Evolutionary conservation across 2,329 filamentous ascomycete genomes (phyloP).

Genomic region (Clonostachys rosea): DNA sequence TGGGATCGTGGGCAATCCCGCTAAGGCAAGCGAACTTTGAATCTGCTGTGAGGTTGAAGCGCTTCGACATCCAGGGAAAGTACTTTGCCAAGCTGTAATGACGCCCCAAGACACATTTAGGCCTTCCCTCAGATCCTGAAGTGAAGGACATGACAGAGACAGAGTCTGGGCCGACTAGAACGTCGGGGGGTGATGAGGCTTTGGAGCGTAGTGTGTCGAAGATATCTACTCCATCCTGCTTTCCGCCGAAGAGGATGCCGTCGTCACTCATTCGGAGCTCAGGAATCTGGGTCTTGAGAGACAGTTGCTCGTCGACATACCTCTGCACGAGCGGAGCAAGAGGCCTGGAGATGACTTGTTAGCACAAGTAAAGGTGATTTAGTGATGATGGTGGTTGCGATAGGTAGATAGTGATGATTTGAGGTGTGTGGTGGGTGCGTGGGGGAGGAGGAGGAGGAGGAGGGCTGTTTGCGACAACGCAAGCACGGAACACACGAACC

Average conservation of each 20-base stretch:
- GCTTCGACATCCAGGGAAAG: conserved; percentile 89
- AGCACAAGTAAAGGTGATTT: too few species aligned
- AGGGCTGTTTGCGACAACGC: too few species aligned
- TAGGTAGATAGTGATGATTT: too few species aligned
- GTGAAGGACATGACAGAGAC: conserved; percentile 71
- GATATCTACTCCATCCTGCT: conserved; percentile 60
- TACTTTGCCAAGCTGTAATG: conserved; percentile 85
- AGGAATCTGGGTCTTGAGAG: conserved; percentile 70
- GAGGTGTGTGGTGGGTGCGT: too few species aligned
- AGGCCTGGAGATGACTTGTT: conserved; percentile 27
- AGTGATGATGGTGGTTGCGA: too few species aligned
- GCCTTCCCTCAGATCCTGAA: conserved; percentile 69
- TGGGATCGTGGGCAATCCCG: conserved; percentile 76
- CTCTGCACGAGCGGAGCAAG: conserved; percentile 40
- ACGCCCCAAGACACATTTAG: conserved; percentile 82
- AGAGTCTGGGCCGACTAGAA: conserved; percentile 82
- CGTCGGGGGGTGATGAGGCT: conserved; percentile 52
- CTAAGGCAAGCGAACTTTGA: conserved; percentile 78
- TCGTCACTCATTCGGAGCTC: conserved; percentile 67
- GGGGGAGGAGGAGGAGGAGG: too few species aligned
- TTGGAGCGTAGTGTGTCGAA: conserved; percentile 50
- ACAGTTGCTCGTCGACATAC: conserved; percentile 70
- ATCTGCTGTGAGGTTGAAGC: conserved; percentile 67
- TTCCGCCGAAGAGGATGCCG: conserved; percentile 68
- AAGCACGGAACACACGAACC: neutral